A percentile compares a stretch with the other conserved stretches of the same genome.
These are phyloP conservation scores for Apiospora koreana DNA, from an alignment of 2,329 filamentous ascomycete species.

Conservation along the genomic window DNA sequence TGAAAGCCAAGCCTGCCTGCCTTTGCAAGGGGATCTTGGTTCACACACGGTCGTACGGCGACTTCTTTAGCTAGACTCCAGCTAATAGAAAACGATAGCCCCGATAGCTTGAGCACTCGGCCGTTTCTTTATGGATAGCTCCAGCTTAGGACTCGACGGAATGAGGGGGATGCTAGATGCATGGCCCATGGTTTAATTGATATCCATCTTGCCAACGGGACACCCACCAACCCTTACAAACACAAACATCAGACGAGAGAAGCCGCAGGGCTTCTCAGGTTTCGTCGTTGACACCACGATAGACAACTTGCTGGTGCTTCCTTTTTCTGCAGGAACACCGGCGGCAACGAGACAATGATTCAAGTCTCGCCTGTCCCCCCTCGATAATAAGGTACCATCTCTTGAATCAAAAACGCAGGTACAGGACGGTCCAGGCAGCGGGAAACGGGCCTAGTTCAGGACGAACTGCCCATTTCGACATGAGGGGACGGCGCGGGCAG, in stretches of 20 bases:
- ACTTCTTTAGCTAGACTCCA: not conserved
- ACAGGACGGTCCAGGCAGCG: not conserved
- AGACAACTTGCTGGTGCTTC: not conserved
- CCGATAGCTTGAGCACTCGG: not conserved
- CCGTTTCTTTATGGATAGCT: not conserved
- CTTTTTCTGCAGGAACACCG: conserved; percentile 1
- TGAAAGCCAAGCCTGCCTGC: not conserved
- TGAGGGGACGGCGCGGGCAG: not conserved
- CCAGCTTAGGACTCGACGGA: not conserved
- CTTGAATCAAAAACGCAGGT: not conserved
- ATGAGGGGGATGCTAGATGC: not conserved
- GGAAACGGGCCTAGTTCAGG: not conserved
- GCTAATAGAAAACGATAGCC: not conserved
- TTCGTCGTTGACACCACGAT: not conserved
- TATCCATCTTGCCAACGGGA: not conserved
- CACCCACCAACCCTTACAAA: not conserved
- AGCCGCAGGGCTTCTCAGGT: not conserved
- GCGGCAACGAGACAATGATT: conserved; percentile 4
- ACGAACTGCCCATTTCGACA: not conserved
- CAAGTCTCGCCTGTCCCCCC: not conserved
- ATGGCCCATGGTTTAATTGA: not conserved
- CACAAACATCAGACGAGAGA: not conserved
- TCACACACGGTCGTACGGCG: not conserved
- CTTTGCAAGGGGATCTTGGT: not conserved
- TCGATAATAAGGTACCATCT: not conserved